phyloP scores from a whole-genome alignment of 2,329 filamentous ascomycete genomes.

The Pyrenophora seminiperda region DNA sequence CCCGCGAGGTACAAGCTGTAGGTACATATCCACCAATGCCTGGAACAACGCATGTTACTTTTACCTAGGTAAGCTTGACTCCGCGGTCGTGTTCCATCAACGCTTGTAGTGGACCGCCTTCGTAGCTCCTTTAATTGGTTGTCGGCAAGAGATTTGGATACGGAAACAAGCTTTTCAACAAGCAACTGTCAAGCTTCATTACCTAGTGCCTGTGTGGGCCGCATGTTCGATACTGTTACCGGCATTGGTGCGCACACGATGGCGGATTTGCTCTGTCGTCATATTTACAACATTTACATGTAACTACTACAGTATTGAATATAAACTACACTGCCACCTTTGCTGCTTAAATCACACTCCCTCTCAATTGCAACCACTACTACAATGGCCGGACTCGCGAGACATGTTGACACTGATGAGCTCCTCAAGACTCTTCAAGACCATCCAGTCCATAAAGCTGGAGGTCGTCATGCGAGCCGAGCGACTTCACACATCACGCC shows the following conservation, averaged over 20 bases:
- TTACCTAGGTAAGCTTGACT: neutral
- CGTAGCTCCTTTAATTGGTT: neutral
- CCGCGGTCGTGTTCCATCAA: neutral
- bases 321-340: neutral
- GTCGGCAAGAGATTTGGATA: neutral
- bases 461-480: constrained; percentile 40
- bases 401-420: constrained; percentile 59
- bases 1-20: constrained; percentile 3
- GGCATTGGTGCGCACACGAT: neutral
- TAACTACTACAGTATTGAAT: neutral
- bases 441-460: constrained; percentile 49
- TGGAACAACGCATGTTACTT: neutral
- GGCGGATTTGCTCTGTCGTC: constrained; percentile 19
- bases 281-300: constrained; percentile 11
- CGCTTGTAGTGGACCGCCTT: neutral
- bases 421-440: constrained; percentile 60
- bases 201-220: neutral
- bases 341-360: neutral
- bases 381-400: constrained; percentile 56
- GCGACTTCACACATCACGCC: constrained; percentile 59
- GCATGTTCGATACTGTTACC: neutral
- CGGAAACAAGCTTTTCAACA: constrained; percentile 36
- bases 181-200: constrained; percentile 3
- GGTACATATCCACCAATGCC: neutral
- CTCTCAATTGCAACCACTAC: neutral